phyloP scores from a whole-genome alignment of 2,329 filamentous ascomycete genomes.

The Diaporthe caulivora region DNA sequence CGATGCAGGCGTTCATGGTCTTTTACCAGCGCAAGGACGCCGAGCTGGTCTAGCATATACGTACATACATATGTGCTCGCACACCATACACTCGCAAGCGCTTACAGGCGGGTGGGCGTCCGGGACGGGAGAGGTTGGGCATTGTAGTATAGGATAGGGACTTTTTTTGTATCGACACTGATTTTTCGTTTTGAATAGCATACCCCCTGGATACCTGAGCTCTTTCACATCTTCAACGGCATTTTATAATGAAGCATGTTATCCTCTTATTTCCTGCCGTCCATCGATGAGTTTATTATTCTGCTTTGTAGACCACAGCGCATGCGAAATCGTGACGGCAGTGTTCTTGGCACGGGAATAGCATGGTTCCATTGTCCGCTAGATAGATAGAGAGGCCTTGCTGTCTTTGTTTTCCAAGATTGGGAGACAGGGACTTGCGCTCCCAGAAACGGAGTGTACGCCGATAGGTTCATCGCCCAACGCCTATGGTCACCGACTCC shows the following conservation, averaged over 20 bases:
- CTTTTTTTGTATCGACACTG: background rate
- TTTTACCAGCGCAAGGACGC: constrained; percentile 52
- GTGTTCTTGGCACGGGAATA: background rate
- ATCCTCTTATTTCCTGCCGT: background rate
- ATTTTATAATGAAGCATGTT: constrained; percentile 21
- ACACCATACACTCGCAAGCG: background rate
- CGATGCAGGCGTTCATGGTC: constrained; percentile 60
- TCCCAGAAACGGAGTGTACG: too few species aligned
- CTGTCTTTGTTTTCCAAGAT: too few species aligned
- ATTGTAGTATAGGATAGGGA: constrained; percentile 14
- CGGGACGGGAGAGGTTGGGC: too few species aligned
- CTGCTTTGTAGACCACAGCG: too few species aligned
- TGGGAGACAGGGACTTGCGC: too few species aligned
- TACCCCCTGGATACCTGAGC: constrained; percentile 40
- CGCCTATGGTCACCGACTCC: too few species aligned
- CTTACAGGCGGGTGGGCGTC: background rate
- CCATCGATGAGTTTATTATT: background rate
- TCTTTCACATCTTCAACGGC: constrained; percentile 41
- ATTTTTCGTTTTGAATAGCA: background rate
- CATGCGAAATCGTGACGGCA: background rate
- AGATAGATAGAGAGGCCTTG: too few species aligned
- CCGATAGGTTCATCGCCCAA: too few species aligned
- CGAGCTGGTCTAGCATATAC: constrained; percentile 29
- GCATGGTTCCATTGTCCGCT: background rate
- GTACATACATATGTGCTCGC: too few species aligned